Conservation (phyloP, 2,329 filamentous ascomycete species). For the Leptodontidium sp. region DNA sequence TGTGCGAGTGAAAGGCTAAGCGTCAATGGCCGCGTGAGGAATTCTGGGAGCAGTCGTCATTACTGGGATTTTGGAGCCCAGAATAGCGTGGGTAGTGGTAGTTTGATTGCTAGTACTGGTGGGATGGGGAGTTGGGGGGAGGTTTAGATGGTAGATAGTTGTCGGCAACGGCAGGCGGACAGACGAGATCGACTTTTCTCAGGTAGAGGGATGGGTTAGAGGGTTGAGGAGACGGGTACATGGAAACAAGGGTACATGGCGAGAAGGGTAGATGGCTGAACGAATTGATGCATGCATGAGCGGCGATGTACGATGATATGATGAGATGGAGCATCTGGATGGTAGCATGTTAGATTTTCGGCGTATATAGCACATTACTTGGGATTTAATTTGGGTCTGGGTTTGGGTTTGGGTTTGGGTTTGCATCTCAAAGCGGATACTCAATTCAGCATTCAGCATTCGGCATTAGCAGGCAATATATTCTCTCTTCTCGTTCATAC, state of each 20-base stretch:
- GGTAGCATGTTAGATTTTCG: background rate
- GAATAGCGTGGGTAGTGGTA: conserved; percentile 73
- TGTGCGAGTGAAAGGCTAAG: conserved; percentile 90
- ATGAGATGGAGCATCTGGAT: background rate
- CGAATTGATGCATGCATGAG: background rate
- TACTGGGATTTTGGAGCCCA: conserved; percentile 91
- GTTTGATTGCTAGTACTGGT: conserved; percentile 70
- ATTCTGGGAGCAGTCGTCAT: conserved; percentile 76
- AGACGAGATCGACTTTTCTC: too few relatives aligned
- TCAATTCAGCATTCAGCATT: background rate
- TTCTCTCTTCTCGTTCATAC: background rate
- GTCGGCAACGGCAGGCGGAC: background rate
- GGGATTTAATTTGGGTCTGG: background rate
- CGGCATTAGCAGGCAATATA: background rate
- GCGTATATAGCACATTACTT: background rate
- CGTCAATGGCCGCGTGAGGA: conserved; percentile 62
- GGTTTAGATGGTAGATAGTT: conserved; percentile 52
- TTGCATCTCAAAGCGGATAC: background rate
- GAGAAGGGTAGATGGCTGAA: background rate
- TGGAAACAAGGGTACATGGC: background rate
- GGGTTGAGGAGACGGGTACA: background rate
- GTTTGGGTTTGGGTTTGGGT: background rate
- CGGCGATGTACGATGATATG: conserved; percentile 6
- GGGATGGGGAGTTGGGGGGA: conserved; percentile 83
- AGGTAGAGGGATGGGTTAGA: too few relatives aligned